Evolutionary conservation across 1,284 basidiomycete species (phyloP), one percentile per base, ranked within the genome.

Genomic region (Calocybe gambosa): DNA sequence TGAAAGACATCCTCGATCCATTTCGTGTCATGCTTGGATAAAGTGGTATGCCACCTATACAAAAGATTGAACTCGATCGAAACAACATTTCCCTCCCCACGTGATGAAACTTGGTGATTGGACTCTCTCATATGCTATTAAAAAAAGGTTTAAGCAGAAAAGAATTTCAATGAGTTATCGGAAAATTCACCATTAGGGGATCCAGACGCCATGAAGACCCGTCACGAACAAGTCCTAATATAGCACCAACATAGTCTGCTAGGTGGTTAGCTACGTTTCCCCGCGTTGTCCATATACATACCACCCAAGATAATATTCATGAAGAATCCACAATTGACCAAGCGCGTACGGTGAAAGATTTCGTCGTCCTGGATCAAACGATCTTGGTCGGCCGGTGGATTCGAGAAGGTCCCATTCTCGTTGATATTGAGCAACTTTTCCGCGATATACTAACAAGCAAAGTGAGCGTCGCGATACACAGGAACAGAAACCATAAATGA

Each of bases 51-150:
- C 88, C 87, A 90, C 38, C 78, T 68, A 60, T 87, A 88, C 12
- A 87, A 64, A 5, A 85, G 65, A 57, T 85, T 87, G 65, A 87
- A 87, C 61, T 90, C 88, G 42, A 88, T 63, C 0, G 83, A 82
- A 50, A 78, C 75, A 39, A 76, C 77, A 56, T 89, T 90, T 33
- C 88, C 87, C 57, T 79, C 68, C 19, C 87, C 87, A 13, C 77
- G 74, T 23, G 74, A 71, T n/a, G 77, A 62, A 49, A 77, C 62
- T 7, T 69, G 64, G 51, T 80, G 77, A 50, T 68, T 52, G 0
- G 55, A 1, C 12, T 69, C 67, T 44, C 78, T 73, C 50, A 74
- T 73, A 21, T 65, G 58, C 78, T 80, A n/a, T n/a, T n/a, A 45
- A 16, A 16, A 34, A 39, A 38, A 26, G 16, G 35, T 6, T 34